Percentiles rank a stretch among this genome's conserved stretches.
These are phyloP conservation scores for Strigomonas galati DNA, from an alignment of 208 protist genomes.

Conservation along the genomic window DNA sequence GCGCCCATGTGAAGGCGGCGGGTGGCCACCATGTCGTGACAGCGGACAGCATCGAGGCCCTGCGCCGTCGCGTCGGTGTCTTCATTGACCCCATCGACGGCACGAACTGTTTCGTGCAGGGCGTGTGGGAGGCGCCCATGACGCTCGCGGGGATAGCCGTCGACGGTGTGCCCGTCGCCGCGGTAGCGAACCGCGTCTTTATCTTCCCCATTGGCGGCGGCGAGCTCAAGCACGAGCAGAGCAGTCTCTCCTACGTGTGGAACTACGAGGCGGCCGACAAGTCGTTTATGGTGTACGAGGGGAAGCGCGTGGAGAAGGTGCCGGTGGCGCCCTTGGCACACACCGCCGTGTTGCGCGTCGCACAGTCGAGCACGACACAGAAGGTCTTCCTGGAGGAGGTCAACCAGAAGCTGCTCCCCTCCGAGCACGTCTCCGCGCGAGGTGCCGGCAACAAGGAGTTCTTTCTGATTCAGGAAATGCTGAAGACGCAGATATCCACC, in stretches of 20 bases:
- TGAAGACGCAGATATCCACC: conserved; percentile 5
- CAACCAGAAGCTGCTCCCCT: conserved; percentile 25
- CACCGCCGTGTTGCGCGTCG: conserved; percentile 19
- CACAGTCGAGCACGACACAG: conserved; percentile 41
- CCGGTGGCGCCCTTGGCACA: background rate
- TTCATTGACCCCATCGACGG: conserved; percentile 87
- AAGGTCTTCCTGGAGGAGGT: conserved; percentile 24
- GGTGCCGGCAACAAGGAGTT: conserved; percentile 65
- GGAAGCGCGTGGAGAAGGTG: conserved; percentile 15
- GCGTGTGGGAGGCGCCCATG: conserved; percentile 58
- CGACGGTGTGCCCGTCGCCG: conserved; percentile 54
- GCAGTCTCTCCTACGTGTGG: conserved; percentile 41
- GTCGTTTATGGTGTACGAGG: conserved; percentile 50
- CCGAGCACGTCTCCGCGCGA: conserved; percentile 17
- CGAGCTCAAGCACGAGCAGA: background rate
- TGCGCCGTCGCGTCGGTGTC: conserved; percentile 49
- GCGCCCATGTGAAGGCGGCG: conserved; percentile 12
- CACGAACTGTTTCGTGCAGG: conserved; percentile 74
- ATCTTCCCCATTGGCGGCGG: conserved; percentile 23
- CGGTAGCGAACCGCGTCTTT: conserved; percentile 68
- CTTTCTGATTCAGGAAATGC: conserved; percentile 29
- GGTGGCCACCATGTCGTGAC: conserved; percentile 5
- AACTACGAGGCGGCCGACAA: conserved; percentile 15
- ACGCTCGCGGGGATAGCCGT: conserved; percentile 76
- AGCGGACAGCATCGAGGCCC: conserved; percentile 29